Conservation (phyloP, 2,329 filamentous ascomycete genomes). For the Aureobasidium sp. region DNA sequence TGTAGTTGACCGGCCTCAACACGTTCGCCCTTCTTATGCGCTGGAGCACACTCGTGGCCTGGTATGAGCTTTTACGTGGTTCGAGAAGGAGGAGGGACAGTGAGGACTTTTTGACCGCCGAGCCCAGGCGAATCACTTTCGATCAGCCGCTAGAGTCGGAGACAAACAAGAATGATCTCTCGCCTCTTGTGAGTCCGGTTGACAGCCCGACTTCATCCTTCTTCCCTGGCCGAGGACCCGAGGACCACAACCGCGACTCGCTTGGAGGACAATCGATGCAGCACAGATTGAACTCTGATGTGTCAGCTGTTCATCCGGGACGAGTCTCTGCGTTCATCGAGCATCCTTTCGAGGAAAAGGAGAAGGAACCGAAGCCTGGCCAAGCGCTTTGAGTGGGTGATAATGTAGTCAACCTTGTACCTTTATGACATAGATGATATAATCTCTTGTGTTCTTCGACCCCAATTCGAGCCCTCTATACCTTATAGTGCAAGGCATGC, state of each 20-base stretch:
- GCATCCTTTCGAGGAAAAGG: neutral
- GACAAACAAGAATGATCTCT: neutral
- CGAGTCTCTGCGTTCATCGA: neutral
- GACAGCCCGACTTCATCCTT: neutral
- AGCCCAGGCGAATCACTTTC: conserved; percentile 1
- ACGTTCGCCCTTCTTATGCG: conserved; percentile 68
- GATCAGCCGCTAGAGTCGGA: conserved; percentile 7
- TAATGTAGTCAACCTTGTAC: neutral
- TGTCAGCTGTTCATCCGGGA: neutral
- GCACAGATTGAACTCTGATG: neutral
- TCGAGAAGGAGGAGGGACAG: conserved; percentile 2
- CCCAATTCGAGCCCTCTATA: no score
- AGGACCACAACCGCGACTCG: neutral
- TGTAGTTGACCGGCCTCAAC: conserved; percentile 70
- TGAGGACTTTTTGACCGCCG: neutral
- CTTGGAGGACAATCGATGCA: neutral
- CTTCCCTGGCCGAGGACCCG: neutral
- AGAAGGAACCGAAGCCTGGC: neutral
- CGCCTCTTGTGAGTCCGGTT: neutral
- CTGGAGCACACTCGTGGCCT: conserved; percentile 68
- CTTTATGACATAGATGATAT: neutral
- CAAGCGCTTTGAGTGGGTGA: neutral
- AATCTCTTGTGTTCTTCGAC: no score
- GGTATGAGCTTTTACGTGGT: conserved; percentile 53
- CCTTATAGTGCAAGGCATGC: no score